Evolutionary conservation across 768 basidiomycete species (phyloP).

Genomic region (Neoboletus brunneissimus): DNA sequence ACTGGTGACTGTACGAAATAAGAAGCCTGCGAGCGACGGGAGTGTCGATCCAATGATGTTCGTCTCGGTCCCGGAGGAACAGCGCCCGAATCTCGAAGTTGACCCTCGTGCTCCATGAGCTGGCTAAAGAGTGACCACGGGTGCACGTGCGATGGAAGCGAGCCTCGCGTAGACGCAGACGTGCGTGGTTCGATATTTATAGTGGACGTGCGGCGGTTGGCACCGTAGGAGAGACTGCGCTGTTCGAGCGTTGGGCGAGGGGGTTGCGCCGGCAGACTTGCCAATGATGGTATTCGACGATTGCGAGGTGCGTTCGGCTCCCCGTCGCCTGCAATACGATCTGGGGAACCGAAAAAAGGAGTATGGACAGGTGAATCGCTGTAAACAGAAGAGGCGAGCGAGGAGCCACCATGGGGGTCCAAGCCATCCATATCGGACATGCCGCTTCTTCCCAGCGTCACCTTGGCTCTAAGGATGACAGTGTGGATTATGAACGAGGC

Average conservation of each 20-base stretch:
- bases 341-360: conserved; percentile 29
- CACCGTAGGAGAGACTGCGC: conserved; percentile 11
- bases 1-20: conserved; percentile 4
- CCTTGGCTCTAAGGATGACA: not conserved
- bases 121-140: conserved; percentile 70
- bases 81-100: conserved; percentile 23
- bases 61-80: conserved; percentile 3
- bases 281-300: conserved; percentile 19
- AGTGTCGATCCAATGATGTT: not conserved
- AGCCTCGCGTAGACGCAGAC: conserved; percentile 6
- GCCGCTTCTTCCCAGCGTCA: not conserved
- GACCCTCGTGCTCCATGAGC: conserved; percentile 65
- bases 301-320: conserved; percentile 15
- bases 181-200: conserved; percentile 18
- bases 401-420: conserved; percentile 84
- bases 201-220: not conserved
- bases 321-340: conserved; percentile 8
- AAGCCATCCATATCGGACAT: conserved; percentile 50
- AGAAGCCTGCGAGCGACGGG: not conserved
- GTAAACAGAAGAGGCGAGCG: conserved; percentile 64
- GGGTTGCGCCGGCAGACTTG: not conserved
- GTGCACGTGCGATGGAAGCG: conserved; percentile 25
- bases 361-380: conserved; percentile 5
- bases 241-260: conserved; percentile 5
- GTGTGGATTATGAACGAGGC: not conserved